These are phyloP conservation scores for Solanum etuberosum DNA, from an alignment of 257 asterid genomes.

Conservation along the genomic window DNA sequence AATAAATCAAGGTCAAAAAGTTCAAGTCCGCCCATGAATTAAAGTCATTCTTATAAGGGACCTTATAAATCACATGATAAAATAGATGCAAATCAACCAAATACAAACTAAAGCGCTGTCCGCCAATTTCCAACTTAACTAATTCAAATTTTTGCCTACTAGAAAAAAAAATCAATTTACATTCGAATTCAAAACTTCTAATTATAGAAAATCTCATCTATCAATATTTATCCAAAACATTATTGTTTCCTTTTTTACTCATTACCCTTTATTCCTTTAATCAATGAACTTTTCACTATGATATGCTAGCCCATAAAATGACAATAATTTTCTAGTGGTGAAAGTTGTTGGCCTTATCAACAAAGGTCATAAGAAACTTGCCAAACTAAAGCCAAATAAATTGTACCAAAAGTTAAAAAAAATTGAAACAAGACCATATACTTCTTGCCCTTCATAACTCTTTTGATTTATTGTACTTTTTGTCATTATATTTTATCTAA, in stretches of 20 bases:
- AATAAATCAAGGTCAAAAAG: background rate
- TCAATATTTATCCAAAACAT: background rate
- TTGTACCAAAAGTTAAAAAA: background rate
- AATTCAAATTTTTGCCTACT: background rate
- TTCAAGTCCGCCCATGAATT: background rate
- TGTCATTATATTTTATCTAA: background rate
- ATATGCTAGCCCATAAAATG: background rate
- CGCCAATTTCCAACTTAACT: background rate
- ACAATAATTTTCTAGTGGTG: background rate
- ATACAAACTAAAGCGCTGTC: background rate
- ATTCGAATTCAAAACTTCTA: background rate
- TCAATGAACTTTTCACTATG: background rate
- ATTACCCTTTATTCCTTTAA: background rate
- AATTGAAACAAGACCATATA: background rate
- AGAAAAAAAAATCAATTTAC: fast-evolving
- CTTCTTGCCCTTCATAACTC: background rate
- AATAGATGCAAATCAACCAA: background rate
- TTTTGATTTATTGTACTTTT: background rate
- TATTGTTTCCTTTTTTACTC: background rate
- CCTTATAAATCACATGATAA: background rate
- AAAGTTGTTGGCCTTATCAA: background rate
- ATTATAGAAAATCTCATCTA: background rate
- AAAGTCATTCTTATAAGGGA: background rate
- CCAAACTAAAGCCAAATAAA: background rate
- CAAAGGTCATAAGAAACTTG: background rate